Evolutionary conservation across 75 land plant genomes (phyloP).

Genomic region (Adiantum capillusveneris): DNA sequence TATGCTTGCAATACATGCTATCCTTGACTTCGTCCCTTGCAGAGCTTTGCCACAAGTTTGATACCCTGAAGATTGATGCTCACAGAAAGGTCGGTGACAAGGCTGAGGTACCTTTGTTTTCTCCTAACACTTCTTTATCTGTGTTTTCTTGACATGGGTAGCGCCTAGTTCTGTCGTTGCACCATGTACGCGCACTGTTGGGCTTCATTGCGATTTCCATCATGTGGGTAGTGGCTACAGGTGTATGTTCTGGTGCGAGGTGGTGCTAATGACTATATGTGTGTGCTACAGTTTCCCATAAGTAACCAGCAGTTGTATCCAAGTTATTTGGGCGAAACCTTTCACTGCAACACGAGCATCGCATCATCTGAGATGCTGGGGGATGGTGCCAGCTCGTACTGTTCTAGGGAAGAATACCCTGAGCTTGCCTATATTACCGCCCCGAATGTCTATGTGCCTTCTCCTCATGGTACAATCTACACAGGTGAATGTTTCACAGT

Average conservation of each 20-base stretch:
- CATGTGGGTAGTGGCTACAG: too few relatives aligned
- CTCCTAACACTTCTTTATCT: too few relatives aligned
- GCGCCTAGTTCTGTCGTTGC: not conserved
- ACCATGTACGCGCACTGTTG: not conserved
- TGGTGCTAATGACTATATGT: too few relatives aligned
- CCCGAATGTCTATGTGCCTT: not conserved
- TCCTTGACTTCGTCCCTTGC: not conserved
- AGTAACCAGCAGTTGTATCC: not conserved
- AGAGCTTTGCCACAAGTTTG: slow-evolving; percentile 1
- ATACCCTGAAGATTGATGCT: not conserved
- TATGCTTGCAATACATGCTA: too few relatives aligned
- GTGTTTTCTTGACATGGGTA: too few relatives aligned
- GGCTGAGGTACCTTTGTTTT: not conserved
- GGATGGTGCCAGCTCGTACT: not conserved
- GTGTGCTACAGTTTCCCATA: not conserved
- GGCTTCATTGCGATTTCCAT: not conserved
- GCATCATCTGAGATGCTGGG: not conserved
- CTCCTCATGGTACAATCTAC: not conserved
- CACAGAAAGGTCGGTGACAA: not conserved
- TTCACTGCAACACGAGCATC: not conserved
- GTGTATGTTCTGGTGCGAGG: too few relatives aligned
- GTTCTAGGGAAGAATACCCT: not conserved
- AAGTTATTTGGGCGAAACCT: not conserved
- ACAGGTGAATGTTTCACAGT: slow-evolving; percentile 1
- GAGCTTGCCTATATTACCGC: not conserved